Percentiles rank a stretch among this genome's conserved stretches.
Evolutionary conservation across 495 filamentous ascomycete species (phyloP).

Genomic region (Rusavskia elegans): DNA sequence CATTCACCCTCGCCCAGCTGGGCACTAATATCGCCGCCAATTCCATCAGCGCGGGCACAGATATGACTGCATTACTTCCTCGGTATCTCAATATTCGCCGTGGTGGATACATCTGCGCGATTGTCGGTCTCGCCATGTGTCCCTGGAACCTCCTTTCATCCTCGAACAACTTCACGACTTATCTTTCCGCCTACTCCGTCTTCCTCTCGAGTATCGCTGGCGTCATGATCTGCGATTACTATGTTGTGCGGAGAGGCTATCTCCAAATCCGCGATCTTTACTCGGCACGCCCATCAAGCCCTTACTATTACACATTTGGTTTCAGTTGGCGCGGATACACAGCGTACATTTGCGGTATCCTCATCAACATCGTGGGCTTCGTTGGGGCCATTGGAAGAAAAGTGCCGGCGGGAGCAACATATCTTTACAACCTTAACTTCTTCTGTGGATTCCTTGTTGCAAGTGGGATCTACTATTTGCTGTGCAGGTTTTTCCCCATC

Average conservation of each 20-base stretch:
- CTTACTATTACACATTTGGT: conserved; percentile 61
- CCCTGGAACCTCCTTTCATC: conserved; percentile 56
- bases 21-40: conserved; percentile 93
- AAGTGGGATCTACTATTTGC: conserved; percentile 43
- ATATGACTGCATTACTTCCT: conserved; percentile 81
- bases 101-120: conserved; percentile 78
- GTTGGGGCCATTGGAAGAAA: conserved; percentile 61
- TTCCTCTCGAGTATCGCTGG: conserved; percentile 88
- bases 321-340: conserved; percentile 72
- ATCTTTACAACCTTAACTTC: conserved; percentile 84
- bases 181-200: conserved; percentile 87
- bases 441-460: conserved; percentile 72
- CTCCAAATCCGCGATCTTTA: conserved; percentile 68
- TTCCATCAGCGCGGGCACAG: conserved; percentile 75
- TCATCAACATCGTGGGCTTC: conserved; percentile 89
- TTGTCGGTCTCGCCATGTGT: conserved; percentile 73
- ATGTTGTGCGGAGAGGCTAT: conserved; percentile 72
- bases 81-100: conserved; percentile 79
- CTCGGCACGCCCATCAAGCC: conserved; percentile 44
- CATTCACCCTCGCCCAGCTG: conserved; percentile 75
- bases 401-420: conserved; percentile 62
- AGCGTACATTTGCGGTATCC: conserved; percentile 71
- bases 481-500: conserved; percentile 55
- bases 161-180: conserved; percentile 86
- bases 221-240: conserved; percentile 83